phyloP scores from a whole-genome alignment of 306 rosid genomes.

The Medicago arabica region DNA sequence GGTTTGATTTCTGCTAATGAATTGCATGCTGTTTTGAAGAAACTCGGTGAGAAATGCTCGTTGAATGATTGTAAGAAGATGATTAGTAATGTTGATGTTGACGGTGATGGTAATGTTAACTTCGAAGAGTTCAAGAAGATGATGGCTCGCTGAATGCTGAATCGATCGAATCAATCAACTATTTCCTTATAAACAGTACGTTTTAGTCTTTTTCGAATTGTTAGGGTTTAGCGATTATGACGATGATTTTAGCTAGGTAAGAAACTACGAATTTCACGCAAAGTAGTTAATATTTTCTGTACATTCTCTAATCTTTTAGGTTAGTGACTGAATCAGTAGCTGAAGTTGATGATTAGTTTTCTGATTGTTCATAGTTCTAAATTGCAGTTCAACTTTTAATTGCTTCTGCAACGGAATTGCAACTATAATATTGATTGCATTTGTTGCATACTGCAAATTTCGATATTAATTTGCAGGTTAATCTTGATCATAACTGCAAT shows the following conservation, averaged over 20 bases:
- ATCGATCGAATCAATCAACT: neutral
- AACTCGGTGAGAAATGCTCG: slow-evolving; percentile 84
- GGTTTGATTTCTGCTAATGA: slow-evolving; percentile 80
- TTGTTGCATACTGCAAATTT: neutral
- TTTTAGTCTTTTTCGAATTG: neutral
- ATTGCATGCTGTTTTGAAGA: slow-evolving; percentile 68
- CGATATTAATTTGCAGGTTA: neutral
- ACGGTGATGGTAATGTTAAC: slow-evolving; percentile 86
- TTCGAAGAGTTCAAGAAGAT: slow-evolving; percentile 96
- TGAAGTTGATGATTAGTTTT: neutral
- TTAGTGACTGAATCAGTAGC: neutral
- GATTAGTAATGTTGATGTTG: slow-evolving; percentile 84
- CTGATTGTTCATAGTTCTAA: neutral
- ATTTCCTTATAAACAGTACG: slow-evolving; percentile 26
- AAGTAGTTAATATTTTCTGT: slow-evolving; percentile 8
- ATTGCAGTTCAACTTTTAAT: neutral
- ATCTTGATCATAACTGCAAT: neutral
- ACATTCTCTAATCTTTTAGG: slow-evolving; percentile 27
- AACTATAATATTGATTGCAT: neutral
- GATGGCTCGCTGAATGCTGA: slow-evolving; percentile 65
- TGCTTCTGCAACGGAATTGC: neutral
- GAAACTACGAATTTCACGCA: slow-evolving; percentile 11
- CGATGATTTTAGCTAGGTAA: neutral
- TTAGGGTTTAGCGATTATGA: slow-evolving; percentile 15
- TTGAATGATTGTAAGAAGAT: slow-evolving; percentile 69